Evolutionary conservation across 2,329 filamentous ascomycete genomes (phyloP), one percentile per base, ranked within the genome.

Genomic region (Dothistroma septosporum): DNA sequence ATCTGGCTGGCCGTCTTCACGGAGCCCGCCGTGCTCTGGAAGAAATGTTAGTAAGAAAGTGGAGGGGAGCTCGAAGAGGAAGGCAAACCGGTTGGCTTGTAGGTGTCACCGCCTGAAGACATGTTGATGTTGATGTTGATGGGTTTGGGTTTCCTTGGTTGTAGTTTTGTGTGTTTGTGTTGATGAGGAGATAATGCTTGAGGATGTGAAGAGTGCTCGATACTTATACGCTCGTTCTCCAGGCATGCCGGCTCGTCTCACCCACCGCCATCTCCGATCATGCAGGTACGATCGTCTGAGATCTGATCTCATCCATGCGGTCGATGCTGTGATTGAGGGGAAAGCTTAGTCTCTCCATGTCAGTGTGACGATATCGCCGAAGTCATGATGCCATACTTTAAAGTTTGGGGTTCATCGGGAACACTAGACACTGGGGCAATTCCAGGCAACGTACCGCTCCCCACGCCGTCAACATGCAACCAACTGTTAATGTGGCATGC

Each of bases 1-100:
- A 64, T 78, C 76, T 56, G 74, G 75, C 55, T 74, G 73, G 55
- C 76, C 76, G 65, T 78, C 76, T 67, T 77, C 70, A 65, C 75
- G 75, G 60, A 78, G 73, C 61, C 76, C 76, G 65, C 71, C 73
- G 67, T 78, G 75, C 70, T 78, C 75, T 75, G 59, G 22, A 28
- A 6, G 12, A 32, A n/a, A 14, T 12, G 31, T 21, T 9, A 57
- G 14, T 5, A 49, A 10, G 8, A 19, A n/a, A 46, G 7, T n/a
- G 31, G 2, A 11, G 24, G 1, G 41, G 12, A 12, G 11, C n/a
- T 4, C 0, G 41, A 8, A 12, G 11, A 14, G 12, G 11, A 14
- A 24, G 12, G 19, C 56, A 14, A 61, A 72, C 69, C 72, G 62
- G 72, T 73, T 64, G 72, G 72, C 68, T 74, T 74, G 70, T 74